These are phyloP conservation scores for Quercus tomentella DNA, from an alignment of 331 rosid species.

Conservation along the genomic window DNA sequence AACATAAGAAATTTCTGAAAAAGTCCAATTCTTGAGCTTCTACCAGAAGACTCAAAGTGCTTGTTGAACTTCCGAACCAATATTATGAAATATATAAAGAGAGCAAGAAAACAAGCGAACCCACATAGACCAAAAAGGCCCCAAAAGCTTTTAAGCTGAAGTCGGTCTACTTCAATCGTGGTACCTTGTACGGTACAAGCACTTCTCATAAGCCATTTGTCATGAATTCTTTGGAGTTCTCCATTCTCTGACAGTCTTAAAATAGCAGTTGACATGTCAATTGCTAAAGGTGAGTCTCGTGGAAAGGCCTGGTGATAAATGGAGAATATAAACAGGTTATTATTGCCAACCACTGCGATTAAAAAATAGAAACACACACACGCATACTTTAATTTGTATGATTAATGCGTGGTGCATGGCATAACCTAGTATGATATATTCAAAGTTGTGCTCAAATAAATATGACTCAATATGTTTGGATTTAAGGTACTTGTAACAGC, in stretches of 20 bases:
- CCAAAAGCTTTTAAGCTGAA: slow-evolving; percentile 63
- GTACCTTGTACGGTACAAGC: slow-evolving; percentile 58
- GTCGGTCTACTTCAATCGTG: slow-evolving; percentile 58
- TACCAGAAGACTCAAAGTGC: slow-evolving; percentile 20
- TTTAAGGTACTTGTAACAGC: no score
- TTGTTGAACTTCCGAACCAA: slow-evolving; percentile 44
- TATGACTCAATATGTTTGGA: no score
- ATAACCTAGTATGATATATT: no score
- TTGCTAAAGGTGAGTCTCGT: slow-evolving; percentile 70
- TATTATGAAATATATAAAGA: slow-evolving; percentile 31
- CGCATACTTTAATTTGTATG: no score
- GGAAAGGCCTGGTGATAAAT: slow-evolving; percentile 56
- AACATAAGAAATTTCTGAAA: slow-evolving; percentile 64
- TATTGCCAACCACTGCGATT: not conserved
- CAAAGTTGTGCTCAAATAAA: no score
- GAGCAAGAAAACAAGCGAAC: slow-evolving; percentile 50
- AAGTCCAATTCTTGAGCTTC: slow-evolving; percentile 20
- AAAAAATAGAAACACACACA: not conserved
- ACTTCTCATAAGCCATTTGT: slow-evolving; percentile 69
- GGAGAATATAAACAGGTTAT: not conserved
- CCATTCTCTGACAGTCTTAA: slow-evolving; percentile 63
- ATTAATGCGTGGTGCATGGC: no score
- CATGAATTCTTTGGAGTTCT: slow-evolving; percentile 76
- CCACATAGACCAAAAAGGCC: slow-evolving; percentile 67
- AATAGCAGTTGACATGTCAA: slow-evolving; percentile 69